Percentiles rank a stretch among this genome's conserved stretches.
phyloP scores from a whole-genome alignment of 1,139 yeast species.

The Geotrichum citri-aurantii region DNA sequence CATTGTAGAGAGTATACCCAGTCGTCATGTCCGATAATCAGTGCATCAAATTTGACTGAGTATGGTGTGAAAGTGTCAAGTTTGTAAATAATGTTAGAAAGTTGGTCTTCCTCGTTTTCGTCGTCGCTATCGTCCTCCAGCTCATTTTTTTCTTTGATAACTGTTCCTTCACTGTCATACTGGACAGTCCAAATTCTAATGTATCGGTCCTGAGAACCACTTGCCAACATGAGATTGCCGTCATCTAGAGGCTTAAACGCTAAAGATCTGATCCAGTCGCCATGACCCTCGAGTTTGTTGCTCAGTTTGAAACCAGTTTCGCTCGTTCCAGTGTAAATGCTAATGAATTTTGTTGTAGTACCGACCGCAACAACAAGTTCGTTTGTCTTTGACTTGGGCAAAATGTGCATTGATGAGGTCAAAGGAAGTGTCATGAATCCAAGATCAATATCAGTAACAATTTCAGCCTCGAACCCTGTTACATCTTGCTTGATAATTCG shows the following conservation, averaged over 20 bases:
- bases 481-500: slow-evolving; percentile 44
- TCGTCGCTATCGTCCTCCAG: slow-evolving; percentile 21
- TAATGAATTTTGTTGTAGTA: slow-evolving; percentile 65
- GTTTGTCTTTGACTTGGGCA: slow-evolving; percentile 15
- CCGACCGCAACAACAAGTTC: slow-evolving; percentile 55
- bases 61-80: slow-evolving; percentile 33
- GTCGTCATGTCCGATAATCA: slow-evolving; percentile 96
- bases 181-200: slow-evolving; percentile 80
- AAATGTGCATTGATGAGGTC: slow-evolving; percentile 41
- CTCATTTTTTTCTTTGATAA: slow-evolving; percentile 8
- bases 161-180: slow-evolving; percentile 40
- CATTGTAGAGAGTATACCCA: slow-evolving; percentile 87
- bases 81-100: slow-evolving; percentile 30
- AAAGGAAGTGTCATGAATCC: slow-evolving; percentile 57
- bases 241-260: slow-evolving; percentile 51
- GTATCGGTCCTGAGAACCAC: slow-evolving; percentile 86
- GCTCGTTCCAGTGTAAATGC: slow-evolving; percentile 40
- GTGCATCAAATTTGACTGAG: slow-evolving; percentile 79
- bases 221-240: slow-evolving; percentile 53
- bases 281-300: slow-evolving; percentile 74
- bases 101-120: slow-evolving; percentile 18
- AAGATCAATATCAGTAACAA: slow-evolving; percentile 22
- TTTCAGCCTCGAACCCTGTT: slow-evolving; percentile 11
- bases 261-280: slow-evolving; percentile 84
- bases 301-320: slow-evolving; percentile 36